Conservation (phyloP, 768 basidiomycete species). For the Amanita rubescens region DNA sequence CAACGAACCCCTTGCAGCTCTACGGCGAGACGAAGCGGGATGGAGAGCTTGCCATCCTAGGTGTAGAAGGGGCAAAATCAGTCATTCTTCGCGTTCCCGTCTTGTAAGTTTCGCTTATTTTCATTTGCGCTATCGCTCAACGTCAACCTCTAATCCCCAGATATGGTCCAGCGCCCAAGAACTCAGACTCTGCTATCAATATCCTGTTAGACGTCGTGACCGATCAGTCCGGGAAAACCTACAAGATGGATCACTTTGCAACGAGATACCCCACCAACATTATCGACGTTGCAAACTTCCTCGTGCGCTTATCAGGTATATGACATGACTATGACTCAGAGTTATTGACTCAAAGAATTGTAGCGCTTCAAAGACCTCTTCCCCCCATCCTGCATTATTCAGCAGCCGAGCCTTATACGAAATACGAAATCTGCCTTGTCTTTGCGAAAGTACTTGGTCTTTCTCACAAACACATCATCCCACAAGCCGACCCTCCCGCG, state of each 20-base stretch:
- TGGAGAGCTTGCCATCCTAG: conserved; percentile 75
- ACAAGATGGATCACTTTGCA: conserved; percentile 96
- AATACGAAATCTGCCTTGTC: conserved; percentile 86
- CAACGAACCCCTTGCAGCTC: conserved; percentile 78
- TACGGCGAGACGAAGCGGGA: conserved; percentile 86
- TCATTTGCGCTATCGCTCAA: not conserved
- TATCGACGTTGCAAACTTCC: conserved; percentile 77
- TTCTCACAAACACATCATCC: conserved; percentile 67
- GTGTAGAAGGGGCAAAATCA: conserved; percentile 46
- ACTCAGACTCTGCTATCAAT: conserved; percentile 87
- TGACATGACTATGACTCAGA: not conserved
- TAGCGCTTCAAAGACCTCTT: conserved; percentile 34
- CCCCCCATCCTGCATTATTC: conserved; percentile 85
- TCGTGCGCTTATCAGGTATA: conserved; percentile 69
- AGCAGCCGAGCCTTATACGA: conserved; percentile 74
- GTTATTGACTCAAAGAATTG: not conserved
- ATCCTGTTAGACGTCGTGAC: conserved; percentile 79
- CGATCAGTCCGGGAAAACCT: conserved; percentile 80
- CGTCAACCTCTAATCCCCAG: conserved; percentile 30
- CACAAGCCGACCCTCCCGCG: conserved; percentile 61
- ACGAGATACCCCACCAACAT: conserved; percentile 91
- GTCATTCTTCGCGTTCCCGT: conserved; percentile 87
- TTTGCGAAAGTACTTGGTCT: conserved; percentile 66
- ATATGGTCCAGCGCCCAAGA: conserved; percentile 80
- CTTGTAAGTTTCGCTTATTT: conserved; percentile 45